phyloP scores from a whole-genome alignment of 192 early-diverging fungal species.

The Gaertneriomyces semiglobifer region DNA sequence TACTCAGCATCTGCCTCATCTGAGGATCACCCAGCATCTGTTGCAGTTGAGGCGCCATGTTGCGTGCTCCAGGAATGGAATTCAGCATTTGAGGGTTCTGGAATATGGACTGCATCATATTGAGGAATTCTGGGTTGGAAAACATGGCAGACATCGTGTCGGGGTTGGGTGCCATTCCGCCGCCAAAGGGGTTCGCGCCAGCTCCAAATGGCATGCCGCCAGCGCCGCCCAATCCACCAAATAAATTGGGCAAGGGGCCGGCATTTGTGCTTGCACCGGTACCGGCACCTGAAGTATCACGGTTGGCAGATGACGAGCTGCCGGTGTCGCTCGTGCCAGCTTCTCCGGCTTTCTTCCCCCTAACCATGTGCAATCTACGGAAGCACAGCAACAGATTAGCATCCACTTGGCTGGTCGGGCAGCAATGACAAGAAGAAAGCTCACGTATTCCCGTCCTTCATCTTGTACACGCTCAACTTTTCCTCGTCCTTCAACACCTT shows the following conservation, averaged over 20 bases:
- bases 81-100: conserved; percentile 86
- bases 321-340: neutral
- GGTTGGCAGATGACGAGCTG: conserved; percentile 30
- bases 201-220: conserved; percentile 31
- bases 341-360: conserved; percentile 32
- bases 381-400: neutral
- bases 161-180: conserved; percentile 47
- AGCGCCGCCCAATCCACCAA: conserved; percentile 32
- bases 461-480: conserved; percentile 71
- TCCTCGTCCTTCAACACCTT: conserved; percentile 91
- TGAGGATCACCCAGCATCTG: conserved; percentile 68
- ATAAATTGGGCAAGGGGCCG: conserved; percentile 29
- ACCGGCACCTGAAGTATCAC: no score
- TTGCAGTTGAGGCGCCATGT: conserved; percentile 81
- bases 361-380: conserved; percentile 81
- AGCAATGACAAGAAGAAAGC: conserved; percentile 9
- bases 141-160: conserved; percentile 61
- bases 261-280: conserved; percentile 26
- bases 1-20: conserved; percentile 66
- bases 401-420: neutral
- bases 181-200: conserved; percentile 38
- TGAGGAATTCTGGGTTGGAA: conserved; percentile 66
- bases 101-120: conserved; percentile 73
- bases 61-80: conserved; percentile 69
- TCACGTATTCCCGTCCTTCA: conserved; percentile 77